phyloP scores from a whole-genome alignment of 371 early-diverging fungal genomes.

The Nematocida ironsii region DNA sequence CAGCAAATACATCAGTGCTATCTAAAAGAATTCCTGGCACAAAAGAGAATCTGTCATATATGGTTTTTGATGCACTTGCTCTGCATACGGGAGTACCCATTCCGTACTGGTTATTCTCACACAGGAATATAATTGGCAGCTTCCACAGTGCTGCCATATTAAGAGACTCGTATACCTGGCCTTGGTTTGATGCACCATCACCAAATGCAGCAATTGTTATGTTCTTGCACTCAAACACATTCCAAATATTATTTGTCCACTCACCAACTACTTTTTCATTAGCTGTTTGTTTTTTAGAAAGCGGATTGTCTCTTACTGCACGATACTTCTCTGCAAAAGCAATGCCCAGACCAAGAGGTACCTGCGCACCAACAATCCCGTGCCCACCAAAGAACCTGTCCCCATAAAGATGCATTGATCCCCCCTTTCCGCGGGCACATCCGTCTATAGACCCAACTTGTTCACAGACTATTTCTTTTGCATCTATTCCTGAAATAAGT shows the following conservation, averaged over 20 bases:
- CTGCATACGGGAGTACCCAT: conserved; percentile 91
- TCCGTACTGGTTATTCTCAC: conserved; percentile 97
- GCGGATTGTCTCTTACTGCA: background rate
- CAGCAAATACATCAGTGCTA: conserved; percentile 74
- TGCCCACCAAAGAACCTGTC: conserved; percentile 94
- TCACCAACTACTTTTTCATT: conserved; percentile 19
- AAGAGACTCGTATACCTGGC: conserved; percentile 95
- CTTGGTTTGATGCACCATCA: conserved; percentile 98
- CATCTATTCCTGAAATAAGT: conserved; percentile 78
- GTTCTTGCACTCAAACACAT: conserved; percentile 33
- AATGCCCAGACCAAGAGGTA: conserved; percentile 90
- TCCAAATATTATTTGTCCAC: conserved; percentile 49
- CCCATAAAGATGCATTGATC: conserved; percentile 99
- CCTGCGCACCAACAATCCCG: conserved; percentile 98
- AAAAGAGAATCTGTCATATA: conserved; percentile 89
- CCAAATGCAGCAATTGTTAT: conserved; percentile 85
- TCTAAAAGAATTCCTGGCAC: conserved; percentile 83
- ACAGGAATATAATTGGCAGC: conserved; percentile 87
- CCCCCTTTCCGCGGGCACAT: conserved; percentile 92
- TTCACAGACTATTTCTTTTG: conserved; percentile 76
- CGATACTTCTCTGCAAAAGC: conserved; percentile 89
- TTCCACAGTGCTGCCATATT: conserved; percentile 98
- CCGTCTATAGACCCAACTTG: conserved; percentile 80
- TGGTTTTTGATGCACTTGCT: conserved; percentile 83
- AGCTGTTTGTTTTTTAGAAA: conserved; percentile 3